These are phyloP conservation scores for Mantamonas sphyraenae DNA, from an alignment of 78 protist species.

Conservation along the genomic window DNA sequence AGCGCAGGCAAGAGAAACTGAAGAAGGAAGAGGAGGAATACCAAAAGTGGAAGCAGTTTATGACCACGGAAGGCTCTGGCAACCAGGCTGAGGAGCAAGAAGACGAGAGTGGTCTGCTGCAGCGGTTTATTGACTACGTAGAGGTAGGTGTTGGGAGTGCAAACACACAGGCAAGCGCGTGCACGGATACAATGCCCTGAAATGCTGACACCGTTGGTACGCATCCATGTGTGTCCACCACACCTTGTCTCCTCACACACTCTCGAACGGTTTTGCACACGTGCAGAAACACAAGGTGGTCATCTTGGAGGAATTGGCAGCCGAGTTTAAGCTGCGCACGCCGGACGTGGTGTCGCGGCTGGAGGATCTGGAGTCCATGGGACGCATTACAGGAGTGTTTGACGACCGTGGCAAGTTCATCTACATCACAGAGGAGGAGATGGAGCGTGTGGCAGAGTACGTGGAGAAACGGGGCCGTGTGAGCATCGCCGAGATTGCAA, in stretches of 20 bases:
- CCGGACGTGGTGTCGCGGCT: constrained; percentile 49
- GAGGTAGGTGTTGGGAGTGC: no score
- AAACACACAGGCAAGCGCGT: no score
- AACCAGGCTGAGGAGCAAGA: no score
- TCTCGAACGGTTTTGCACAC: neutral
- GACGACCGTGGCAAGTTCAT: constrained; percentile 79
- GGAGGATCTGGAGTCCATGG: constrained; percentile 41
- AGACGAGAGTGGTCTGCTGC: no score
- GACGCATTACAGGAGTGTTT: constrained; percentile 57
- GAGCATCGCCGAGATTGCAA: constrained; percentile 47
- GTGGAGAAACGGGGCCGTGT: constrained; percentile 53
- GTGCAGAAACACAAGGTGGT: neutral
- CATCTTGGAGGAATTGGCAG: constrained; percentile 1
- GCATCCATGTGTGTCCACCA: neutral
- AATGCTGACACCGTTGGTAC: neutral
- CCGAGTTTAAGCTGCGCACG: no score
- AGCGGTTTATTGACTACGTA: no score
- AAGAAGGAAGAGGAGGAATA: constrained; percentile 47
- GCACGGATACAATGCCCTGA: constrained; percentile 18
- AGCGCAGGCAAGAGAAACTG: constrained; percentile 23
- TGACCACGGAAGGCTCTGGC: no score
- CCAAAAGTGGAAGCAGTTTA: constrained; percentile 4
- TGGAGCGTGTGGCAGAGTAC: constrained; percentile 47
- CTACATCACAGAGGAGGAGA: constrained; percentile 49
- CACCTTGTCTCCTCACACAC: neutral